phyloP scores from a whole-genome alignment of 1,284 basidiomycete genomes.

The Ceratobasidium papillatum region DNA sequence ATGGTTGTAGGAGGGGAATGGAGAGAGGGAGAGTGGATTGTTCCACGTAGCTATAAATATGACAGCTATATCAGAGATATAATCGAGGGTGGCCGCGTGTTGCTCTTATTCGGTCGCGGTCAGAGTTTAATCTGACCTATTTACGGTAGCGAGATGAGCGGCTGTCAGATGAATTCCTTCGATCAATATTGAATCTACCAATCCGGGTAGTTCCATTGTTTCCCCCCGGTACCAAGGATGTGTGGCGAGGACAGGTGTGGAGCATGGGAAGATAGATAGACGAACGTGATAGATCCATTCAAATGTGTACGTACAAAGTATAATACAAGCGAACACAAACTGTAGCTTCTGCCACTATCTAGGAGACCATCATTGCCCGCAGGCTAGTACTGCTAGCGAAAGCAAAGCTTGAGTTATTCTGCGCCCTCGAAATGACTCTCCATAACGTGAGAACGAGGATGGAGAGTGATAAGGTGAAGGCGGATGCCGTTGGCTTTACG shows the following conservation, averaged over 20 bases:
- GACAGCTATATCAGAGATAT: not conserved
- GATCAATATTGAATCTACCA: not conserved
- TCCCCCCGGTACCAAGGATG: not conserved
- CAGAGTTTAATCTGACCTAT: not conserved
- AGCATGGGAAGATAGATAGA: not conserved
- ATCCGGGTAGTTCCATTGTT: not conserved
- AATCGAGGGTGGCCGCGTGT: not conserved
- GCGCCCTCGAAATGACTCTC: conserved; percentile 48
- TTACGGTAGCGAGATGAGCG: not conserved
- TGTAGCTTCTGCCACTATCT: conserved; percentile 70
- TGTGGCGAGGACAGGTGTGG: not conserved
- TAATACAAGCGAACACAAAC: conserved; percentile 41
- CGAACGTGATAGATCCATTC: not conserved
- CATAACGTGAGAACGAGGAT: conserved; percentile 30
- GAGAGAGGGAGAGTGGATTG: not conserved
- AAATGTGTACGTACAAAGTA: not conserved
- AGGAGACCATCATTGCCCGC: conserved; percentile 64
- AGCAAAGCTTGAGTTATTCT: conserved; percentile 54
- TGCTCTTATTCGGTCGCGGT: conserved; percentile 4
- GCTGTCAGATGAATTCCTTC: not conserved
- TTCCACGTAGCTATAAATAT: not conserved
- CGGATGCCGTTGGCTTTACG: not conserved
- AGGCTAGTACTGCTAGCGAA: conserved; percentile 61
- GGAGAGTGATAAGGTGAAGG: conserved; percentile 11
- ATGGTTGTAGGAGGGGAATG: not conserved